Base-by-base conservation (phyloP, 768 basidiomycete genomes). In the Dacryopinax primogenitus region DNA sequence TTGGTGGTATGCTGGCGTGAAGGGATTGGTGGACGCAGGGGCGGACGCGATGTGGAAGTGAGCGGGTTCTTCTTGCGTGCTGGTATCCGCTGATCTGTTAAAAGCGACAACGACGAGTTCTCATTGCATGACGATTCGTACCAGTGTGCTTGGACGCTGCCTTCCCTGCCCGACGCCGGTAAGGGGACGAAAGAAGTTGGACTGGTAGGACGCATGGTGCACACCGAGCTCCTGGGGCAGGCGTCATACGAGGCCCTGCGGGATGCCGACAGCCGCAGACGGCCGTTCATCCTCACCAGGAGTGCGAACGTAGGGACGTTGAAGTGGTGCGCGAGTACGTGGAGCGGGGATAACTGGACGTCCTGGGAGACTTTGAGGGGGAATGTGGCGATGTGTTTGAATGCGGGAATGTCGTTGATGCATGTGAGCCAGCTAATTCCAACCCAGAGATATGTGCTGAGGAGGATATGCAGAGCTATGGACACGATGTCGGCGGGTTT, bases 71-170 rank as follows among this genome's bases (percentile, higher is more conserved):
- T 45, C 30, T 33, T 6, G 34, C 62, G n/a, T 36, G 39, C 21
- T 41, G 28, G n/a, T 26, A 21, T 11, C 1, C 12, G 3, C 33
- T 3, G 32, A 35, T 39, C 41, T 44, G 41, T 18, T 44, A 18
- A 9, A 44, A 75, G 72, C 67, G 74, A 75, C 66, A 73, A 75
- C 70, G 72, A 73, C 68, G 74, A 75, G 66, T 74, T 70, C 63
- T 70, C 69, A 61, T 66, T 72, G 18, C 73, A 71, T 41, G 70
- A 72, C 37, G 73, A 74, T 68, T 66, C 65, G 4, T 71, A 69
- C 66, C 44, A 69, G 15, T 67, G 64, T 30, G 61, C 65, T 16
- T 68, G 68, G 36, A 65, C 70, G 9, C 51, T 70, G 33, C 68
- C 67, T 4, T 64, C 67, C 30, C 47, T 67, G 32, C 61, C 34